Conservation (phyloP, 1,284 basidiomycete species). For the Xerocomus nothofagi region DNA sequence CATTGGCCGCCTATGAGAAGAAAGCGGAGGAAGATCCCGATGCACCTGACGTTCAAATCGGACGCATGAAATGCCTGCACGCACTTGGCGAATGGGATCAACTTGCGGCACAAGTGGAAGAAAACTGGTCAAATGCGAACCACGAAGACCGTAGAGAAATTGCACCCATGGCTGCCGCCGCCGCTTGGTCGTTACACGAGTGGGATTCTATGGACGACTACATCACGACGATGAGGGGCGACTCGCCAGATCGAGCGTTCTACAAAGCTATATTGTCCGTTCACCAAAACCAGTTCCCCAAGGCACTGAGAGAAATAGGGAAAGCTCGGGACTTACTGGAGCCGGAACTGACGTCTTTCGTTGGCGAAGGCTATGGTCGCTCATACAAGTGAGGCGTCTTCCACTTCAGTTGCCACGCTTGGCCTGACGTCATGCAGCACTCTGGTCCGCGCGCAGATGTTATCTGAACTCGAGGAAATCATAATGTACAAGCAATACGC, state of each 20-base stretch:
- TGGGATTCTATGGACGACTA: constrained; percentile 99
- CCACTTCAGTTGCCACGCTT: neutral
- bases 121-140: constrained; percentile 84
- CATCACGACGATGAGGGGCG: constrained; percentile 90
- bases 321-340: constrained; percentile 95
- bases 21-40: constrained; percentile 71
- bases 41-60: constrained; percentile 74
- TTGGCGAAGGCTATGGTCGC: constrained; percentile 94
- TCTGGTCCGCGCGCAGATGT: constrained; percentile 97
- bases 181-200: constrained; percentile 94
- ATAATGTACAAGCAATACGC: constrained; percentile 94
- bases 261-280: constrained; percentile 95
- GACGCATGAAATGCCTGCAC: constrained; percentile 95
- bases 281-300: constrained; percentile 94
- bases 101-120: constrained; percentile 84
- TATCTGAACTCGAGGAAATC: constrained; percentile 98
- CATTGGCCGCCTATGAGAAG: constrained; percentile 84
- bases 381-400: constrained; percentile 80
- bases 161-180: constrained; percentile 95
- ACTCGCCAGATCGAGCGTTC: constrained; percentile 94
- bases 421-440: constrained; percentile 52
- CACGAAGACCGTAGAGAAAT: constrained; percentile 89
- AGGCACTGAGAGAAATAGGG: constrained; percentile 88
- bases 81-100: constrained; percentile 98
- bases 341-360: constrained; percentile 88